Base-by-base conservation (phyloP, 805 yeast genomes). In the Kuraishia floccosa region DNA sequence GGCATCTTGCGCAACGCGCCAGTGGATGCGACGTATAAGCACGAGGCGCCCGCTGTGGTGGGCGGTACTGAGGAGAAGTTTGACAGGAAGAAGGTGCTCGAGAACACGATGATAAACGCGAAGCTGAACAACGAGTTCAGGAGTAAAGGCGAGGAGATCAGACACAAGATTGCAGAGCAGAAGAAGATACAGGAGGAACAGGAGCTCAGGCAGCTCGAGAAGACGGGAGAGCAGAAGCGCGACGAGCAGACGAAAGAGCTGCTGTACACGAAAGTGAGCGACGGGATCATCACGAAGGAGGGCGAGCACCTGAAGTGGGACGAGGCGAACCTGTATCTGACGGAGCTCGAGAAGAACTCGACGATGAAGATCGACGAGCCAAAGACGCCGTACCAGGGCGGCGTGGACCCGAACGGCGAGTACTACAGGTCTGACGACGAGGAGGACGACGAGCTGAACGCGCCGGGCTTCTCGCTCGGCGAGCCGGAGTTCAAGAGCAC, bases 341-440 rank as follows among this genome's bases (percentile, higher is more conserved):
- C 83, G 3, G 94, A 86, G 47, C 81, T 72, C 49, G 83, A 79
- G 42, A 73, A 73, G 52, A 54, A 66, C 8, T 70, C 85, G 15
- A 77, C 83, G 18, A 77, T 78, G 85, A 76, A 76, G 43, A 84
- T 87, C 27, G 94, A 84, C 47, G 96, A 87, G 51, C 96, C 96
- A 15, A 87, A 87, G 60, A 87, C 96, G 1, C 96, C 96, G 4
- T 87, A 80, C 46, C 93, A 83, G 49, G 93, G 91, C 8, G 93
- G 94, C 1, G 79, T 83, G 17, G 76, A 80, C 44, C 87, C 91
- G 35, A 63, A 69, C 32, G 84, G 83, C 20, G 94, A 86, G 44
- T 80, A 81, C 47, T 84, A 85, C 42, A 65, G 67, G 31, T 72
- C 68, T 4, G 89, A 80, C 44, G 74, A 75, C 27, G 86, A 77